These are phyloP conservation scores for Saccharomyces kudriavzevii DNA, from an alignment of 805 yeast genomes.

Conservation along the genomic window DNA sequence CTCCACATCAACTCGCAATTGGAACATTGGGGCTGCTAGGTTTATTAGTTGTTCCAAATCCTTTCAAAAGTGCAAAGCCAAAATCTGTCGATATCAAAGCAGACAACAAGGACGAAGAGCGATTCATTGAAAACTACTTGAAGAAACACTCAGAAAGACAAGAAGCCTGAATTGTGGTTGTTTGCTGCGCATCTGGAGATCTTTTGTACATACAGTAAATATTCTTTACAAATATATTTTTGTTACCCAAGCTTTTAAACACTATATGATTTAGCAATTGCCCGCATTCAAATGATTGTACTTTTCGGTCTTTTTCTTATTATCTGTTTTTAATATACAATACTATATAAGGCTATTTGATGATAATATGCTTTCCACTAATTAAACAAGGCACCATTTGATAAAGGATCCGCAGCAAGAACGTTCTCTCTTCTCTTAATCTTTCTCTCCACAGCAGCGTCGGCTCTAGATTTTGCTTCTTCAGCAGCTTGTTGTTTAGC, in stretches of 20 bases:
- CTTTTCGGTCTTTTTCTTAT: neutral
- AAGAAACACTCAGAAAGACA: conserved; percentile 31
- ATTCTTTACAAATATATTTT: neutral
- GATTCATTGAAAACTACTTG: conserved; percentile 70
- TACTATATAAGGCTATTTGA: neutral
- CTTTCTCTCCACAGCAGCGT: conserved; percentile 70
- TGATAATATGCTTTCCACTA: conserved; percentile 9
- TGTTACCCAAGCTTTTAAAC: neutral
- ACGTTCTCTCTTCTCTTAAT: conserved; percentile 67
- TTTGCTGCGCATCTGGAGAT: neutral
- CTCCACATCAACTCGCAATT: conserved; percentile 75
- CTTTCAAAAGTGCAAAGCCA: conserved; percentile 49
- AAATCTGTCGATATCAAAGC: conserved; percentile 66
- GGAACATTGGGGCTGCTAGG: conserved; percentile 70
- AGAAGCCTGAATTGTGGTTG: neutral
- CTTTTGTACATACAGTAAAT: neutral
- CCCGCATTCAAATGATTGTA: neutral
- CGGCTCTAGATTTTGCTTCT: conserved; percentile 69
- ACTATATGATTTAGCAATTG: neutral
- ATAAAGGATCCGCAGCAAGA: conserved; percentile 71
- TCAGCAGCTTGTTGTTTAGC: conserved; percentile 69
- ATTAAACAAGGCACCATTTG: conserved; percentile 70
- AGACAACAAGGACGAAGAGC: conserved; percentile 78
- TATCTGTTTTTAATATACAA: neutral
- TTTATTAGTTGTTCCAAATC: conserved; percentile 60